Percentiles rank a stretch among this genome's conserved stretches.
Conservation (phyloP, 345 rosid genomes). For the Geranium rotundifolium region DNA sequence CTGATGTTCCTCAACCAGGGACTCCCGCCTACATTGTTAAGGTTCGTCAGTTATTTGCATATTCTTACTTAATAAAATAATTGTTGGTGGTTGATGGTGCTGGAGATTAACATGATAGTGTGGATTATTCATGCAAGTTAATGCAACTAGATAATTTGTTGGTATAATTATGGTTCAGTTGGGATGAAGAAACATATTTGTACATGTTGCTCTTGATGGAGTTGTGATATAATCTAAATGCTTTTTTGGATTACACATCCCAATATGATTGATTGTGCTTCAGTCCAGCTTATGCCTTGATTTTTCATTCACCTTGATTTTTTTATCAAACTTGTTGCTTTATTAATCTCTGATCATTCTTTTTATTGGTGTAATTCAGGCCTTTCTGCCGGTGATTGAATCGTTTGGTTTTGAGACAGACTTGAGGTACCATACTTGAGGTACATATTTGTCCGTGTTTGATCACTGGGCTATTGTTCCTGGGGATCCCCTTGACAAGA, state of each 20-base stretch:
- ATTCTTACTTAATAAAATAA: no score
- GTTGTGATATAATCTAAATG: no score
- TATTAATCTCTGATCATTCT: neutral
- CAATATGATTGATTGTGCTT: neutral
- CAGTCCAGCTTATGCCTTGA: neutral
- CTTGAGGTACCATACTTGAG: slow-evolving; percentile 79
- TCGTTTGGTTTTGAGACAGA: slow-evolving; percentile 94
- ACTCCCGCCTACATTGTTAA: slow-evolving; percentile 93
- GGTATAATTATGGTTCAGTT: no score
- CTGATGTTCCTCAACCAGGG: slow-evolving; percentile 97
- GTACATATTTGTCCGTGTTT: slow-evolving; percentile 73
- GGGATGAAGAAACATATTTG: no score
- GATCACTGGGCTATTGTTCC: slow-evolving; percentile 95
- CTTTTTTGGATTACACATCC: no score
- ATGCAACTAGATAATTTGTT: no score
- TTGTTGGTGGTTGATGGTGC: no score
- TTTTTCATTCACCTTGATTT: neutral
- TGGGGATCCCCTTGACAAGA: slow-evolving; percentile 91
- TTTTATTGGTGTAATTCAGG: slow-evolving; percentile 31
- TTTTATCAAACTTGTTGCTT: neutral
- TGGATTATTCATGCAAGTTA: no score
- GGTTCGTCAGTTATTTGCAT: slow-evolving; percentile 25
- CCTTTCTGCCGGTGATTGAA: slow-evolving; percentile 79
- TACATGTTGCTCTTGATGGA: no score
- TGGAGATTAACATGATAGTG: no score